phyloP scores from a whole-genome alignment of 2,329 filamentous ascomycete genomes.

The Lasiodiplodia gonubiensis region DNA sequence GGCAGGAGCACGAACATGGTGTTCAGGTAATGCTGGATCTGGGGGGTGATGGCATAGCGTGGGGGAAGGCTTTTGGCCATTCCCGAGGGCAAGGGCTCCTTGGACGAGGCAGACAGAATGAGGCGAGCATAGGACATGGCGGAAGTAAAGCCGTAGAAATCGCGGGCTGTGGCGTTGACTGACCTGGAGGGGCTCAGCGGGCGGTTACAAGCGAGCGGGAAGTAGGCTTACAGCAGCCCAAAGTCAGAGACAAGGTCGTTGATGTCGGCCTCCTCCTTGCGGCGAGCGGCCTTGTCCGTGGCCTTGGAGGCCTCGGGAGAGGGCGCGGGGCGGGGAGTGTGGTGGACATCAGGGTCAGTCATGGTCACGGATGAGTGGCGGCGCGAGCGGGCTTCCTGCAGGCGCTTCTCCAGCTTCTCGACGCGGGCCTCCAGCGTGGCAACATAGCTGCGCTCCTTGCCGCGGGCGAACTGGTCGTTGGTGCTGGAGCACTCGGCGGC shows the following conservation, averaged over 20 bases:
- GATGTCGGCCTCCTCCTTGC: constrained; percentile 80
- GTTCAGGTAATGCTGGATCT: constrained; percentile 83
- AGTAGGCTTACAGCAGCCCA: constrained; percentile 73
- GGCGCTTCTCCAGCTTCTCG: constrained; percentile 81
- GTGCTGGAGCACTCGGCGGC: constrained; percentile 88
- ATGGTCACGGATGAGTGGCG: constrained; percentile 73
- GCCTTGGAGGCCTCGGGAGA: constrained; percentile 43
- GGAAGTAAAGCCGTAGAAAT: constrained; percentile 86
- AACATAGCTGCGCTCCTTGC: constrained; percentile 96
- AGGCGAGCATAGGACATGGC: constrained; percentile 93
- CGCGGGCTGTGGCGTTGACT: constrained; percentile 90
- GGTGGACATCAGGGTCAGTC: constrained; percentile 61
- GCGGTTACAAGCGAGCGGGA: not conserved
- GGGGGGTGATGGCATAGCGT: constrained; percentile 68
- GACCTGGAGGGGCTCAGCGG: constrained; percentile 61
- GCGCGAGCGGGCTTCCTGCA: constrained; percentile 68
- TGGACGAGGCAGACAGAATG: constrained; percentile 80
- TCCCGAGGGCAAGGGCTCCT: constrained; percentile 71
- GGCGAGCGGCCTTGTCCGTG: constrained; percentile 49
- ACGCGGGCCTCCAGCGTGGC: constrained; percentile 91
- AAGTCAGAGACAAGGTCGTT: constrained; percentile 94
- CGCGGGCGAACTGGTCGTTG: constrained; percentile 93
- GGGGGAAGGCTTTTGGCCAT: constrained; percentile 69
- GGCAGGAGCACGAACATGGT: constrained; percentile 83
- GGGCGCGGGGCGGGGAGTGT: constrained; percentile 57